A percentile compares a stretch with the other conserved stretches of the same genome.
phyloP scores from a whole-genome alignment of 371 early-diverging fungal genomes.

The Apophysomyces variabilis region DNA sequence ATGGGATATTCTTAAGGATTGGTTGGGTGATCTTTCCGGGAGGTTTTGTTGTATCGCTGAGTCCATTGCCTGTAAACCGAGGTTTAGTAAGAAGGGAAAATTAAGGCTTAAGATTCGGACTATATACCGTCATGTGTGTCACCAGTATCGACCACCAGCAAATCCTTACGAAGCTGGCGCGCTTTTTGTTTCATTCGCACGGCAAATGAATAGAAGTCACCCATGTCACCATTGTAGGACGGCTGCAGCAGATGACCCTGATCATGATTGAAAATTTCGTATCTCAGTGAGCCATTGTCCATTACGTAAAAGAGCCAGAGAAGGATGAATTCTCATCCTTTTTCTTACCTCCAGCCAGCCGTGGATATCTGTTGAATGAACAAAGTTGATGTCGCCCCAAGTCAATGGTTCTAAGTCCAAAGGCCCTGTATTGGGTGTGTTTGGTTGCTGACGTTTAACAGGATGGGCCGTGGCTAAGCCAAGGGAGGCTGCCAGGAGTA shows the following conservation, averaged over 20 bases:
- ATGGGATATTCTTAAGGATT: constrained; percentile 48
- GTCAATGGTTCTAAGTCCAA: constrained; percentile 37
- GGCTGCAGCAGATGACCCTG: constrained; percentile 48
- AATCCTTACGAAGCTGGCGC: constrained; percentile 45
- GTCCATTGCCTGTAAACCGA: constrained; percentile 40
- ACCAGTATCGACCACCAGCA: constrained; percentile 64
- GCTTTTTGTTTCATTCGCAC: constrained; percentile 59
- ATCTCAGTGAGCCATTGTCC: background rate
- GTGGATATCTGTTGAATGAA: constrained; percentile 56
- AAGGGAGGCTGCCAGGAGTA: constrained; percentile 8
- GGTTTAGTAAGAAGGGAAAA: too few relatives aligned
- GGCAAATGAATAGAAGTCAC: constrained; percentile 61
- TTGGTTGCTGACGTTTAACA: constrained; percentile 38
- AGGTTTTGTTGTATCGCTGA: constrained; percentile 51
- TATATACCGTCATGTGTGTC: constrained; percentile 52
- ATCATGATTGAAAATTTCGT: background rate
- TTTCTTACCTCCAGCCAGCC: constrained; percentile 43
- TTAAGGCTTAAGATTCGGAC: background rate
- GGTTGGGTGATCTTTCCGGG: constrained; percentile 51
- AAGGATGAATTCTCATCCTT: too few relatives aligned
- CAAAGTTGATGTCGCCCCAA: constrained; percentile 60
- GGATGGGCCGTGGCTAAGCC: background rate
- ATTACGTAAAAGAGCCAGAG: background rate
- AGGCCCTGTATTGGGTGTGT: constrained; percentile 29
- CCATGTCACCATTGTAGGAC: constrained; percentile 56